Percentiles rank a stretch among this genome's conserved stretches.
phyloP scores from a whole-genome alignment of 345 rosid genomes.

The Boechera divaricarpa region DNA sequence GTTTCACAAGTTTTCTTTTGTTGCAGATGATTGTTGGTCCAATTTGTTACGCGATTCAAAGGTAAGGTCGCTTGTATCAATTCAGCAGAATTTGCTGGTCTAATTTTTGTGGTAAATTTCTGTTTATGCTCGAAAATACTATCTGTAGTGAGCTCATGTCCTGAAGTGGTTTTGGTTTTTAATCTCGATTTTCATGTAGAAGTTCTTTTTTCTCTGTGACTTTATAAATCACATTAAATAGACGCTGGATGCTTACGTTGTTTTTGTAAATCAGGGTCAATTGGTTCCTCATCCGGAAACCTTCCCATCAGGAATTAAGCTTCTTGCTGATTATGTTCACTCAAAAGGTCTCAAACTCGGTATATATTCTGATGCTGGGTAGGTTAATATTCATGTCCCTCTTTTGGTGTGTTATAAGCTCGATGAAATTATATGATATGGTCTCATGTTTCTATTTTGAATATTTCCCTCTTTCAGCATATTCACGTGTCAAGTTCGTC shows the following conservation, averaged over 20 bases:
- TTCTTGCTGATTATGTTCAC: slow-evolving; percentile 86
- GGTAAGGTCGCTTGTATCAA: slow-evolving; percentile 50
- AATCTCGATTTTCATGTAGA: not conserved
- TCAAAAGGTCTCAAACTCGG: slow-evolving; percentile 93
- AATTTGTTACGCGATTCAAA: slow-evolving; percentile 55
- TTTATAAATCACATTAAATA: not conserved
- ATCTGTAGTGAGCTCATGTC: slow-evolving; percentile 7
- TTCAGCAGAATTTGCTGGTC: not conserved
- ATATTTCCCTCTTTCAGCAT: slow-evolving; percentile 49
- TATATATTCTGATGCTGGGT: slow-evolving; percentile 99
- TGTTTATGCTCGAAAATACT: slow-evolving; percentile 12
- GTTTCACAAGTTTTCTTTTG: slow-evolving; percentile 39
- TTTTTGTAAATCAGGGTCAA: slow-evolving; percentile 63
- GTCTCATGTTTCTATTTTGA: slow-evolving; percentile 26
- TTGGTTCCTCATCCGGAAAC: slow-evolving; percentile 76
- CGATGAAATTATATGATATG: slow-evolving; percentile 17
- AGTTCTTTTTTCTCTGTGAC: not conserved
- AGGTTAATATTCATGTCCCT: slow-evolving; percentile 48
- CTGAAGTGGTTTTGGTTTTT: not conserved
- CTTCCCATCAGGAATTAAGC: slow-evolving; percentile 90
- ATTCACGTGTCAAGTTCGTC: slow-evolving; percentile 95
- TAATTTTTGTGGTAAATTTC: not conserved
- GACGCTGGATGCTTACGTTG: slow-evolving; percentile 3
- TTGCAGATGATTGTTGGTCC: slow-evolving; percentile 98
- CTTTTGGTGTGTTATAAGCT: slow-evolving; percentile 36